These are phyloP conservation scores for Rhinocladiella similis DNA, from an alignment of 2,329 filamentous ascomycete genomes.

Conservation along the genomic window DNA sequence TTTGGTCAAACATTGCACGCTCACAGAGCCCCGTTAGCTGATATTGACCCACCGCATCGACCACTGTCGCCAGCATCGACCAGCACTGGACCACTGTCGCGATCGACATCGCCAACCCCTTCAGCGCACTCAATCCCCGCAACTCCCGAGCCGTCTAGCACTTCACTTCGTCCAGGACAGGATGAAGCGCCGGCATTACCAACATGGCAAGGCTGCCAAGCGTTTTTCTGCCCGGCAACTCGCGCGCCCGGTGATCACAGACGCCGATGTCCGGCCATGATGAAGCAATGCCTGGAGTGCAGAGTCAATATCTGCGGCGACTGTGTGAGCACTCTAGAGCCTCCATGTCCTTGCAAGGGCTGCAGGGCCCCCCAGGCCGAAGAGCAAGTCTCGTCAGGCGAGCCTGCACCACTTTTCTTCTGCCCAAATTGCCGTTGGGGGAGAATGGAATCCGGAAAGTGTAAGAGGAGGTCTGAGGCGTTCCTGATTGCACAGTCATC, in stretches of 20 bases:
- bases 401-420: slow-evolving; percentile 22
- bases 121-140: slow-evolving; percentile 42
- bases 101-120: slow-evolving; percentile 39
- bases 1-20: slow-evolving; percentile 6
- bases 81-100: slow-evolving; percentile 38
- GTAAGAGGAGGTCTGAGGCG: slow-evolving; percentile 24
- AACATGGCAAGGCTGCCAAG: slow-evolving; percentile 49
- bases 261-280: slow-evolving; percentile 43
- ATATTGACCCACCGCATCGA: slow-evolving; percentile 27
- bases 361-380: slow-evolving; percentile 19
- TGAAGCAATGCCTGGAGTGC: slow-evolving; percentile 48
- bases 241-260: slow-evolving; percentile 47
- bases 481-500: slow-evolving; percentile 19
- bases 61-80: slow-evolving; percentile 30
- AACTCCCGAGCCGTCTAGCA: slow-evolving; percentile 33
- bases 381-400: slow-evolving; percentile 4
- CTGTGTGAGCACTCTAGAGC: slow-evolving; percentile 35
- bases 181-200: slow-evolving; percentile 24
- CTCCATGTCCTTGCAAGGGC: slow-evolving; percentile 28
- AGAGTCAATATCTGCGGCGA: slow-evolving; percentile 48
- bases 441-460: slow-evolving; percentile 28
- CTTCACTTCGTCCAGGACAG: not conserved
- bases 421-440: slow-evolving; percentile 31
- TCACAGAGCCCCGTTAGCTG: slow-evolving; percentile 18
- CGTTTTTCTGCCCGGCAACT: slow-evolving; percentile 48